Evolutionary conservation across 345 rosid genomes (phyloP).

Genomic region (Abelmoschus esculentus): DNA sequence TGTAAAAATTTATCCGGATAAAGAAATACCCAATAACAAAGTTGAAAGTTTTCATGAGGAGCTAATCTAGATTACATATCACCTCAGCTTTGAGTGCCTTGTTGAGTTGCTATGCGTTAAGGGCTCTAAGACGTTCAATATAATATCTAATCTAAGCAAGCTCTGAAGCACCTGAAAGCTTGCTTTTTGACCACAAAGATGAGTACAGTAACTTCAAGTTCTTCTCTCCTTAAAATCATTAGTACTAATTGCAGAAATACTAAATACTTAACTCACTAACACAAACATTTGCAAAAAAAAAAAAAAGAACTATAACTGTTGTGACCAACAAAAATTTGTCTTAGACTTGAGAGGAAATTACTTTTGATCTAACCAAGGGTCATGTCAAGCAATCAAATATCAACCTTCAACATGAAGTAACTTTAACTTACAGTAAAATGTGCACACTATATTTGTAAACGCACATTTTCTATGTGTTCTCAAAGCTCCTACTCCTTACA

Average conservation of each 20-base stretch:
- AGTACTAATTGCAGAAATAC: not conserved
- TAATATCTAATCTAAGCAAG: not conserved
- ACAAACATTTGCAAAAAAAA: not conserved
- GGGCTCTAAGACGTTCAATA: not conserved
- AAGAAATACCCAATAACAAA: no score
- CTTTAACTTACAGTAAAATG: not conserved
- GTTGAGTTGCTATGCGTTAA: not conserved
- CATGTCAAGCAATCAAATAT: not conserved
- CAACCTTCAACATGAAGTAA: not conserved
- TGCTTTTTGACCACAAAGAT: not conserved
- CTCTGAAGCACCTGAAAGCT: not conserved
- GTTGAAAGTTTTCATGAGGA: not conserved
- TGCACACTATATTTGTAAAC: not conserved
- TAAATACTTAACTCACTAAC: not conserved
- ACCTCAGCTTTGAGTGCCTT: not conserved
- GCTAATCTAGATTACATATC: not conserved
- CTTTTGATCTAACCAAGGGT: not conserved
- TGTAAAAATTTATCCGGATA: not conserved
- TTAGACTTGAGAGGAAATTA: not conserved
- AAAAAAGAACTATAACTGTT: not conserved
- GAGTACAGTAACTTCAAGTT: not conserved
- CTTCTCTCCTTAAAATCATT: not conserved
- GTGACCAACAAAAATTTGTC: not conserved
- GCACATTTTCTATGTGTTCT: not conserved
- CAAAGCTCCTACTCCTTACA: not conserved